Evolutionary conservation across 2,329 filamentous ascomycete genomes (phyloP), one percentile per base, ranked within the genome.

Genomic region (Pseudogymnoascus sp.): DNA sequence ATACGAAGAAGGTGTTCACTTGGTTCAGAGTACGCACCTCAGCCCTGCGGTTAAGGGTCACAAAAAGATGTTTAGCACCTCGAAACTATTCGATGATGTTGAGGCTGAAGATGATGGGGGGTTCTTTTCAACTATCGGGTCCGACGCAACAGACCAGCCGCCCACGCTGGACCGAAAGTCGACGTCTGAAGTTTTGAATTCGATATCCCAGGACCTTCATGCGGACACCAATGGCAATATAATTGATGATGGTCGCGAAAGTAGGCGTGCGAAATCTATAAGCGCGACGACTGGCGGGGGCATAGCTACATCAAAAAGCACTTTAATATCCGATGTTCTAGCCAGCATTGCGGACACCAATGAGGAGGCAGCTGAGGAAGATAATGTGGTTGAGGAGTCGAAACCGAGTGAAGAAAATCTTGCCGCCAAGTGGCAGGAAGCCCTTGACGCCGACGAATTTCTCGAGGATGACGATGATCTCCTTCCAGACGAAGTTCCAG

Each of bases 381-480:
- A n/a, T 30, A 22, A 60, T 16, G 20, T 9, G n/a, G 38, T 12
- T 6, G 30, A 47, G 25, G n/a, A 30, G 18, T 22, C 25, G 20
- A 61, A 59, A 58, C 57, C 61, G 11, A 60, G 41, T n/a, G 77
- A 81, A 6, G 82, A 86, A 41, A 89, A 93, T 69, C 73, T 94
- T 39, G 87, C 88, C 50, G 89, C 89, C 16, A 86, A 90, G 67
- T 96, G 93, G 90, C 84, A 90, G 65, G 88, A 89, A 54, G 89
- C 90, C 43, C 83, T 97, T 68, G 90, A 78, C 12, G 88, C 89
- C 57, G 88, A 92, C 65, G 85, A 91, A 63, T 70, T 82, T 67
- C 70, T 82, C 59, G 76, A 78, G 16, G 78, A 77, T 54, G 78
- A 85, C 57, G 86, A 86, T 22, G 79, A 79, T 22, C 81, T 86